These are phyloP conservation scores for Isoetes taiwanensis DNA, from an alignment of 75 land plant species.

Conservation along the genomic window DNA sequence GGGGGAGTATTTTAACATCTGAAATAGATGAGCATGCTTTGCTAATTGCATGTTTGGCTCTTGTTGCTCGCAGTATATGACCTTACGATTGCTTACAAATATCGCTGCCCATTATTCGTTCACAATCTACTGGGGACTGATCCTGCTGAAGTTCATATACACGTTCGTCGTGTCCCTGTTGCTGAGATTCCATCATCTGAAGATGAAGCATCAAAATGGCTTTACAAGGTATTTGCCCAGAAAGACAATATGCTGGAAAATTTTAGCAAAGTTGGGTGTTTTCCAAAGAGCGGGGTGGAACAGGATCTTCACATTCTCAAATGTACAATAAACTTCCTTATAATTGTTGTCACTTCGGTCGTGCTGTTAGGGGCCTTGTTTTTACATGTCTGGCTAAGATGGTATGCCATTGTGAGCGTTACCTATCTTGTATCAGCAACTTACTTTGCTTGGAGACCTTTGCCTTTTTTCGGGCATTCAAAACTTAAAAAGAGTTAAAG, in stretches of 20 bases:
- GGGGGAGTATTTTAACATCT: background rate
- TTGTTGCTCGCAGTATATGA: constrained; percentile 70
- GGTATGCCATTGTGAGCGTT: constrained; percentile 46
- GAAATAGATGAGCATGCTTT: background rate
- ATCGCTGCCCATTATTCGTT: constrained; percentile 52
- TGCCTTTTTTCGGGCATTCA: constrained; percentile 25
- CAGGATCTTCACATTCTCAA: constrained; percentile 24
- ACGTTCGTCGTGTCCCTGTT: constrained; percentile 43
- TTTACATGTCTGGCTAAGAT: constrained; percentile 30
- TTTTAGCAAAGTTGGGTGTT: constrained; percentile 45
- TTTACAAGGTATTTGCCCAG: constrained; percentile 39
- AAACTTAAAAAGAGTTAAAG: no score
- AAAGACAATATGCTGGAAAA: constrained; percentile 58
- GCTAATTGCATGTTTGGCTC: background rate
- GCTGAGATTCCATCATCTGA: constrained; percentile 53
- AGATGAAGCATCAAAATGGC: constrained; percentile 46
- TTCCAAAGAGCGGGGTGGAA: constrained; percentile 46
- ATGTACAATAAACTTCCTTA: constrained; percentile 28
- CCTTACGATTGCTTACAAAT: constrained; percentile 75
- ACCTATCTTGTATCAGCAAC: constrained; percentile 39
- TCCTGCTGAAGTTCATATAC: constrained; percentile 88
- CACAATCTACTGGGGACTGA: constrained; percentile 76
- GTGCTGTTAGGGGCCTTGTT: no score
- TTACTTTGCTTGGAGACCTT: constrained; percentile 32
- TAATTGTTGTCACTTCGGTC: constrained; percentile 25